Conservation (phyloP, 306 rosid genomes). For the Senna siamea region DNA sequence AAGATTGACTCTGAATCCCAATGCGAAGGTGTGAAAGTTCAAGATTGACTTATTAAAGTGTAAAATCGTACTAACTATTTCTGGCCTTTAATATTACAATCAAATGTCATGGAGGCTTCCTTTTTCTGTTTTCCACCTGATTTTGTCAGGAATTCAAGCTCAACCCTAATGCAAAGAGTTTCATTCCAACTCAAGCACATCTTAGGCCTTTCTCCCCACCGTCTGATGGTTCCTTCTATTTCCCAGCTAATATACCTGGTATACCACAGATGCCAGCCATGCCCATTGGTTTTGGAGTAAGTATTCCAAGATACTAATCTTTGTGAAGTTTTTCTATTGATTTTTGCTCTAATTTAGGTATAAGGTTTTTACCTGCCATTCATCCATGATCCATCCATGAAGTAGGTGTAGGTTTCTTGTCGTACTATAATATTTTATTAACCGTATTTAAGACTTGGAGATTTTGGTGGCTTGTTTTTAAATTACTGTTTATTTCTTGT, state of each 20-base stretch:
- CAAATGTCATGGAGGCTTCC: conserved; percentile 8
- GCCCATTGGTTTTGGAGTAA: conserved; percentile 86
- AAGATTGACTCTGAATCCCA: conserved; percentile 77
- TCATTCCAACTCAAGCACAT: conserved; percentile 68
- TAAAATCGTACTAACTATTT: not conserved
- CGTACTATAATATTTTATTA: conserved; percentile 9
- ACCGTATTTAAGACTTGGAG: not conserved
- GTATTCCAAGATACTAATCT: conserved; percentile 34
- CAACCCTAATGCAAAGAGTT: conserved; percentile 95
- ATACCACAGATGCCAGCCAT: conserved; percentile 75
- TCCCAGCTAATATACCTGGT: conserved; percentile 55
- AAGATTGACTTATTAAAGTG: conserved; percentile 10
- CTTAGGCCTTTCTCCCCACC: conserved; percentile 78
- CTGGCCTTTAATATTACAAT: conserved; percentile 26
- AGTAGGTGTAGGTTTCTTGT: not conserved
- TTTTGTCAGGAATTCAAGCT: conserved; percentile 82
- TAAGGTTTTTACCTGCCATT: not conserved
- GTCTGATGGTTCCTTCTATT: conserved; percentile 82
- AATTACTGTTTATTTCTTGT: not conserved
- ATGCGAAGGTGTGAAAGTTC: conserved; percentile 78
- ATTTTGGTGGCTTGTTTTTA: not conserved
- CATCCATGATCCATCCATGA: not conserved
- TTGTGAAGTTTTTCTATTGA: not conserved
- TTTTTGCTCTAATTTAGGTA: not conserved
- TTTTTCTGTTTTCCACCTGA: conserved; percentile 1